phyloP scores from a whole-genome alignment of 2,329 filamentous ascomycete species.

The Onygenales sp. region DNA sequence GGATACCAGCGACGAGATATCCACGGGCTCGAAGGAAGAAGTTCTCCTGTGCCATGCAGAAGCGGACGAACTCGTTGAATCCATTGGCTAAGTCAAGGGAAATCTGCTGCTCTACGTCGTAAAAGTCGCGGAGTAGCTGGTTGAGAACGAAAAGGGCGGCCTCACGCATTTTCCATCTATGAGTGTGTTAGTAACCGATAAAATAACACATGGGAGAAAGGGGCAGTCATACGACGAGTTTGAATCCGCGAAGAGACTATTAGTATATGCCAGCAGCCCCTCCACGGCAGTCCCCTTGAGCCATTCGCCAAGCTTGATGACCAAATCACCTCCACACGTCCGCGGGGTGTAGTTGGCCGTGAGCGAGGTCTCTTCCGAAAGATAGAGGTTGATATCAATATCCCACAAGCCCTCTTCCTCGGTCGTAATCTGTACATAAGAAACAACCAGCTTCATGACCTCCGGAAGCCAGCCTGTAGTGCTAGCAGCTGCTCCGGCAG shows the following conservation, averaged over 20 bases:
- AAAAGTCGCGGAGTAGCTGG: constrained; percentile 72
- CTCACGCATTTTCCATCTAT: constrained; percentile 61
- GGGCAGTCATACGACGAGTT: constrained; percentile 23
- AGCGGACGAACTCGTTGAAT: constrained; percentile 72
- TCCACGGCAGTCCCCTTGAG: constrained; percentile 66
- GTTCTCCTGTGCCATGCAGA: constrained; percentile 60
- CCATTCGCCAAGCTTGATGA: constrained; percentile 92
- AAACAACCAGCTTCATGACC: constrained; percentile 73
- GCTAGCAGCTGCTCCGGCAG: constrained; percentile 48
- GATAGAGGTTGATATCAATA: constrained; percentile 88
- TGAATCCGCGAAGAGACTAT: constrained; percentile 55
- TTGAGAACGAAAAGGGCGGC: constrained; percentile 77
- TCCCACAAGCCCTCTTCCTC: constrained; percentile 96
- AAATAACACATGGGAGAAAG: not conserved
- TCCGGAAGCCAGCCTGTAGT: constrained; percentile 74
- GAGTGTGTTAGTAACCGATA: constrained; percentile 12
- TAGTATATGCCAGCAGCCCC: constrained; percentile 67
- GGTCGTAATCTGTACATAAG: constrained; percentile 79
- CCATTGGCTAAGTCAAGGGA: constrained; percentile 58
- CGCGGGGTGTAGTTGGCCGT: constrained; percentile 94
- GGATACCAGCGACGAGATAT: constrained; percentile 71
- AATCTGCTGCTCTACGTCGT: constrained; percentile 66
- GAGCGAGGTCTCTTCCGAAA: constrained; percentile 89
- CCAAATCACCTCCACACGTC: constrained; percentile 81
- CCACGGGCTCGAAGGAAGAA: constrained; percentile 77